Percentiles rank a stretch among this genome's conserved stretches.
Conservation (phyloP, 495 filamentous ascomycete species). For the Hypoxylon fragiforme region DNA sequence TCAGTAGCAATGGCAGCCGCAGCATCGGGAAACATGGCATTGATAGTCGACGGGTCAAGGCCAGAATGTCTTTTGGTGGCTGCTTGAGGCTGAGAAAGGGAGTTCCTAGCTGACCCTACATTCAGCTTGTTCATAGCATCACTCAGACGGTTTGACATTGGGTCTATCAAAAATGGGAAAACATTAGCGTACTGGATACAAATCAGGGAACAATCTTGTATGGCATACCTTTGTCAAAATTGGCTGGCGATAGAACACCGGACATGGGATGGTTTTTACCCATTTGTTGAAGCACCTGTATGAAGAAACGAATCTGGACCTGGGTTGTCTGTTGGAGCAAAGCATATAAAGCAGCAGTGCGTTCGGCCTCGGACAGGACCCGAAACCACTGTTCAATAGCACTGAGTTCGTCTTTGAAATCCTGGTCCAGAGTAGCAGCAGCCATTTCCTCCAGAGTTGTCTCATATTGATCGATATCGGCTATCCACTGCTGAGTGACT, state of each 20-base stretch:
- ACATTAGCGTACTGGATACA: conserved; percentile 5
- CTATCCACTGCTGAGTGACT: conserved; percentile 96
- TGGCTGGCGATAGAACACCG: conserved; percentile 90
- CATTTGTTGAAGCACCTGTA: conserved; percentile 98
- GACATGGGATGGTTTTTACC: conserved; percentile 97
- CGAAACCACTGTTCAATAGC: conserved; percentile 99
- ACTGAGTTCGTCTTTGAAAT: conserved; percentile 98
- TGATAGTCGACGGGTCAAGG: conserved; percentile 89
- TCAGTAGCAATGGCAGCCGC: conserved; percentile 96
- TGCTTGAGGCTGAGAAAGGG: conserved; percentile 71
- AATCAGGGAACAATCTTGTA: not conserved
- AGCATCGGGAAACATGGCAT: conserved; percentile 98
- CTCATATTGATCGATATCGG: conserved; percentile 98
- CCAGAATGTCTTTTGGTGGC: conserved; percentile 90
- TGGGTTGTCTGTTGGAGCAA: conserved; percentile 97
- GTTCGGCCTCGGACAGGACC: conserved; percentile 92
- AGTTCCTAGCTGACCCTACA: conserved; percentile 83
- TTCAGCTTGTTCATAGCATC: conserved; percentile 97
- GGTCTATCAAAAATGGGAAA: conserved; percentile 67
- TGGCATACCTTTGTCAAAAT: conserved; percentile 88
- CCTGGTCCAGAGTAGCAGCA: conserved; percentile 93
- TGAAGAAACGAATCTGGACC: conserved; percentile 98
- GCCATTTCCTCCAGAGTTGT: conserved; percentile 98
- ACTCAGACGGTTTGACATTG: conserved; percentile 93
- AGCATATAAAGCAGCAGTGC: conserved; percentile 93